Conservation (phyloP, 441 rosid species). For the Adansonia gregorii region DNA sequence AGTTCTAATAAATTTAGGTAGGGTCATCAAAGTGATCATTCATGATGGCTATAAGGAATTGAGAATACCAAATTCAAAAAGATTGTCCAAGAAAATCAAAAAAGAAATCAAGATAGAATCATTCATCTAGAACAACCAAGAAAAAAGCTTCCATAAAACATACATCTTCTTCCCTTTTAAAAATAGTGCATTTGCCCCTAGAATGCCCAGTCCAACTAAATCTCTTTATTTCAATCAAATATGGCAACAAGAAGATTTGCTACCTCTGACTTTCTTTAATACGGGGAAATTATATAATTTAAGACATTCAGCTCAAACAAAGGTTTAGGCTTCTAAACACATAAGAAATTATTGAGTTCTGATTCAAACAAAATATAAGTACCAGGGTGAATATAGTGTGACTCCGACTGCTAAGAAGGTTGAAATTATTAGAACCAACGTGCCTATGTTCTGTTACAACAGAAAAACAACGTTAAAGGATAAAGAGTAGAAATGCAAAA, state of each 20-base stretch:
- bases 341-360: background rate
- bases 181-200: background rate
- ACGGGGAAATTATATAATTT: background rate
- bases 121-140: background rate
- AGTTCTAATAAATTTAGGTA: background rate
- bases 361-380: slow-evolving; percentile 24
- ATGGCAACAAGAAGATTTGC: slow-evolving; percentile 1
- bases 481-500: background rate
- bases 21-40: slow-evolving; percentile 16
- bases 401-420: slow-evolving; percentile 73
- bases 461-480: slow-evolving; percentile 30
- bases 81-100: background rate
- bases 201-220: background rate
- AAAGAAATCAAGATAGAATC: background rate
- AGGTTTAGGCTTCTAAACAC: background rate
- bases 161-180: slow-evolving; percentile 1
- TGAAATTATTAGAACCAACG: slow-evolving; percentile 76
- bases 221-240: background rate
- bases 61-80: background rate
- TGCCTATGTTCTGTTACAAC: slow-evolving; percentile 65
- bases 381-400: slow-evolving; percentile 78
- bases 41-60: background rate
- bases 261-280: background rate
- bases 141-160: slow-evolving; percentile 1
- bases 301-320: background rate